These are phyloP conservation scores for Xylariaceae sp. DNA, from an alignment of 2,329 filamentous ascomycete species.

Conservation along the genomic window DNA sequence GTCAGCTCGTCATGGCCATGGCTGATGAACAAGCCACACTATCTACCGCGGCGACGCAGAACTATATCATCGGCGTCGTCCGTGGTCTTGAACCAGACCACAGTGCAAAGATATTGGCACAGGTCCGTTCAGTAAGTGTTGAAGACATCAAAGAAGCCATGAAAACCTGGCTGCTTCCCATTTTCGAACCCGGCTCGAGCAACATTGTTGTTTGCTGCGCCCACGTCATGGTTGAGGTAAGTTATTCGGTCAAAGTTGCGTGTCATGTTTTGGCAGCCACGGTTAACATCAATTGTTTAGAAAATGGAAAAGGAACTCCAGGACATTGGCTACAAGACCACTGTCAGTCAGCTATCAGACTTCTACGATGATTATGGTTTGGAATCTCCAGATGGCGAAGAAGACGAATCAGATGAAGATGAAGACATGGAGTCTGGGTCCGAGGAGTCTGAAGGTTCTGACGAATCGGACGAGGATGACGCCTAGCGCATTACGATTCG, in stretches of 20 bases:
- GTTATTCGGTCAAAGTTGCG: constrained; percentile 28
- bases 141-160: constrained; percentile 75
- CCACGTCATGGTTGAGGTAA: constrained; percentile 77
- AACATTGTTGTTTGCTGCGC: constrained; percentile 89
- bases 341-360: constrained; percentile 67
- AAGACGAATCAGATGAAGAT: constrained; percentile 28
- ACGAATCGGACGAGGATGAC: constrained; percentile 19
- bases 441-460: constrained; percentile 16
- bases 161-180: constrained; percentile 68
- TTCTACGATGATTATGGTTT: constrained; percentile 92
- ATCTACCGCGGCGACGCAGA: constrained; percentile 73
- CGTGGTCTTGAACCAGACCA: constrained; percentile 72
- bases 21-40: constrained; percentile 88
- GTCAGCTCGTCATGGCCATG: constrained; percentile 78
- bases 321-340: constrained; percentile 71
- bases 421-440: constrained; percentile 10
- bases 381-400: constrained; percentile 57
- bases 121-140: constrained; percentile 69
- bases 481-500: too few species aligned
- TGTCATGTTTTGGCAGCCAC: background rate
- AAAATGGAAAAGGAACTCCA: constrained; percentile 71
- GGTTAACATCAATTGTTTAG: constrained; percentile 41
- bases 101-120: constrained; percentile 69
- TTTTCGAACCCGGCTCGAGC: constrained; percentile 75
- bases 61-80: constrained; percentile 79